Conservation (phyloP, 1,284 basidiomycete genomes). For the Ustilago crameri region DNA sequence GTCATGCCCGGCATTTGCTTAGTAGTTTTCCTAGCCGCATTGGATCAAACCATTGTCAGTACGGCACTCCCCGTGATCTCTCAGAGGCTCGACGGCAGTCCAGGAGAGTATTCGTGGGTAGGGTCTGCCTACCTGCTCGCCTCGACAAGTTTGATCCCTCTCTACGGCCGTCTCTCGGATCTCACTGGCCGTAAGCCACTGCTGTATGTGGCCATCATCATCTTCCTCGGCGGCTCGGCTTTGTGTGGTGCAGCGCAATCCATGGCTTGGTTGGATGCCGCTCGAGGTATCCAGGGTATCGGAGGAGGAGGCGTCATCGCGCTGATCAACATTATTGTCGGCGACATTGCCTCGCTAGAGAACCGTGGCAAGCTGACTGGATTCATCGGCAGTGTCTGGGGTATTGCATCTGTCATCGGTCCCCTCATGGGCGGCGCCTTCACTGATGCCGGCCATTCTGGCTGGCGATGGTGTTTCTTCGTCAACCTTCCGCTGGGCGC, state of each 20-base stretch:
- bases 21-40: constrained; percentile 52
- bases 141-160: constrained; percentile 68
- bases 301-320: constrained; percentile 78
- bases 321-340: constrained; percentile 77
- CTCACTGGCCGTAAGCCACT: constrained; percentile 75
- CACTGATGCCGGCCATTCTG: constrained; percentile 57
- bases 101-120: constrained; percentile 68
- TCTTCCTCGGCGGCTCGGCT: constrained; percentile 83
- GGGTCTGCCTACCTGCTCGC: constrained; percentile 70
- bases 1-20: constrained; percentile 58
- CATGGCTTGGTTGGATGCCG: constrained; percentile 79
- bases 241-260: constrained; percentile 83
- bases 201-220: constrained; percentile 76
- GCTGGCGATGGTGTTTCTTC: constrained; percentile 70
- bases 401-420: constrained; percentile 79
- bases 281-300: constrained; percentile 82
- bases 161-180: constrained; percentile 64
- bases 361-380: constrained; percentile 70
- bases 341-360: constrained; percentile 80
- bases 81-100: constrained; percentile 35
- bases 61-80: constrained; percentile 67
- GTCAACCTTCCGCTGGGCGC: constrained; percentile 78
- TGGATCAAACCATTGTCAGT: constrained; percentile 67
- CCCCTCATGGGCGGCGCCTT: constrained; percentile 74
- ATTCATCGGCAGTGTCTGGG: constrained; percentile 79